A percentile compares a stretch with the other conserved stretches of the same genome.
These are phyloP conservation scores for Limtongia smithiae DNA, from an alignment of 805 yeast species.

Conservation along the genomic window DNA sequence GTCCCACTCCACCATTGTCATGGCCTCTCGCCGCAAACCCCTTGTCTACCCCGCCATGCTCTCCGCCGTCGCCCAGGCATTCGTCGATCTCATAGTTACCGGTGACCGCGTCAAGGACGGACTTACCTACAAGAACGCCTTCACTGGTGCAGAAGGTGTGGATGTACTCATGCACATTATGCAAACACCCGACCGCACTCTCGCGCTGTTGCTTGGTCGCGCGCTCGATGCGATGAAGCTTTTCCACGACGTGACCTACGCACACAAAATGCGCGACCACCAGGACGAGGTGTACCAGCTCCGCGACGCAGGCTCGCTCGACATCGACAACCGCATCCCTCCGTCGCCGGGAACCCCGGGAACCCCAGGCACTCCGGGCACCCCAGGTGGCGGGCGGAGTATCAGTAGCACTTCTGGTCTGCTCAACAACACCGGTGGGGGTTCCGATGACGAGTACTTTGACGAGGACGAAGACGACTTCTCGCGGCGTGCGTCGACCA, in stretches of 20 bases:
- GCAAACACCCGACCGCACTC: conserved; percentile 83
- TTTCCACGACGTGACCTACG: conserved; percentile 93
- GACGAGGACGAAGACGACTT: background rate
- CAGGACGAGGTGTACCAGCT: conserved; percentile 83
- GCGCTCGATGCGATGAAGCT: conserved; percentile 91
- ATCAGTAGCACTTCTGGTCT: no score
- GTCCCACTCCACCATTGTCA: conserved; percentile 41
- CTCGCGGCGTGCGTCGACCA: background rate
- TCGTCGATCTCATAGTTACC: conserved; percentile 63
- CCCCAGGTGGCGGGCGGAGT: no score
- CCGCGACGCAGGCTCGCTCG: conserved; percentile 30
- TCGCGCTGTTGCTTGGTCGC: conserved; percentile 84
- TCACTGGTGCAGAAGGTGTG: conserved; percentile 91
- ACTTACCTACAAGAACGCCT: conserved; percentile 84
- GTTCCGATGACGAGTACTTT: no score
- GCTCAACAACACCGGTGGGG: no score
- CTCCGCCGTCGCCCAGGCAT: conserved; percentile 76
- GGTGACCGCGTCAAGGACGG: conserved; percentile 88
- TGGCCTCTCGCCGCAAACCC: conserved; percentile 54
- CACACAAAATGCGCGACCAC: conserved; percentile 87
- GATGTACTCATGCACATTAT: conserved; percentile 83
- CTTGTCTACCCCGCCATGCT: conserved; percentile 84
- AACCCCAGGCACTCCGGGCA: background rate
- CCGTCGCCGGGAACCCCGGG: conserved; percentile 25
- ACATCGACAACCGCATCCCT: conserved; percentile 13